Percentiles rank a stretch among this genome's conserved stretches.
Evolutionary conservation across 2,329 filamentous ascomycete genomes (phyloP).

Genomic region (Phaeophleospora eucalypticola): DNA sequence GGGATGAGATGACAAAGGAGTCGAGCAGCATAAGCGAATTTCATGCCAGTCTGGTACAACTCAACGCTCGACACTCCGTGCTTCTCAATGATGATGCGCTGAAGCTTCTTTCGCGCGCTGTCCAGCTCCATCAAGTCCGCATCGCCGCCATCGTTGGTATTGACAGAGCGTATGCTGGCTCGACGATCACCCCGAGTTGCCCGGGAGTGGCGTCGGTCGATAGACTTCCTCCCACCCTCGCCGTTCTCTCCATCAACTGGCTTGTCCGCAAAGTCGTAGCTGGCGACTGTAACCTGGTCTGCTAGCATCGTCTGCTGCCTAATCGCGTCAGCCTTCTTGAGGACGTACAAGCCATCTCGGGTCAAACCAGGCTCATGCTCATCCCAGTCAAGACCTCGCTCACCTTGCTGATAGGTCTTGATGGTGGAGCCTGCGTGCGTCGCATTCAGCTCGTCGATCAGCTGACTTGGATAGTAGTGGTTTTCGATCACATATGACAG

Average conservation of each 20-base stretch:
- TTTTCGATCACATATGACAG: constrained; percentile 39
- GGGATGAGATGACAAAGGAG: constrained; percentile 24
- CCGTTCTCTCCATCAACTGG: not conserved
- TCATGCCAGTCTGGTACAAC: constrained; percentile 37
- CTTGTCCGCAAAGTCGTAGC: constrained; percentile 2
- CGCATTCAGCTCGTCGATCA: constrained; percentile 33
- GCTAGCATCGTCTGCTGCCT: constrained; percentile 22
- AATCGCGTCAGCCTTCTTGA: constrained; percentile 33
- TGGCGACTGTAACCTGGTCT: constrained; percentile 5
- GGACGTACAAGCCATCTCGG: constrained; percentile 32
- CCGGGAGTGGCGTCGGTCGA: constrained; percentile 17
- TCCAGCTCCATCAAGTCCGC: constrained; percentile 32
- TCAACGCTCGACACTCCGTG: constrained; percentile 31
- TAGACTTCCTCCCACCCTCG: constrained; percentile 2
- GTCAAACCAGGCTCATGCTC: constrained; percentile 26
- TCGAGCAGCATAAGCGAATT: constrained; percentile 30
- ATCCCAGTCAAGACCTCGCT: constrained; percentile 35
- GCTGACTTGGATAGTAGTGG: constrained; percentile 37
- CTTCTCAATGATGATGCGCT: constrained; percentile 37
- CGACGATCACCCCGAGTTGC: constrained; percentile 17
- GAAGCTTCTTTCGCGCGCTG: constrained; percentile 37
- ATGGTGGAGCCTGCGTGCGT: constrained; percentile 28
- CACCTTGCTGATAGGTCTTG: constrained; percentile 29
- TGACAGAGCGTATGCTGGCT: constrained; percentile 25
- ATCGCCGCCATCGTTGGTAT: constrained; percentile 21